Conservation (phyloP, 371 early-diverging fungal species). For the Mucor mucedo region DNA sequence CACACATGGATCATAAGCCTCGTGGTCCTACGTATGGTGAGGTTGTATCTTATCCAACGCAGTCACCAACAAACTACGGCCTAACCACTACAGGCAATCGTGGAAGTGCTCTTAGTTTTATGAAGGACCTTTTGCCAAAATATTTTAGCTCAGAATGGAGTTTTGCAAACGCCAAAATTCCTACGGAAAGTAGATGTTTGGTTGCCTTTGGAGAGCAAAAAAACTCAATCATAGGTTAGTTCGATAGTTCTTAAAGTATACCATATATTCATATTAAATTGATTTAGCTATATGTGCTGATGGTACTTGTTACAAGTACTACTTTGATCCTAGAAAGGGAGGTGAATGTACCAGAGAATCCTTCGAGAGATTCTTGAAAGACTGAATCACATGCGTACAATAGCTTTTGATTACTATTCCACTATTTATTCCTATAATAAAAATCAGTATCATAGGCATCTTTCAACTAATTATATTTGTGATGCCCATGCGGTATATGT, state of each 20-base stretch:
- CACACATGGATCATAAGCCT: conserved; percentile 44
- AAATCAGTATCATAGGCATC: not conserved
- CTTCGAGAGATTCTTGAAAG: conserved; percentile 61
- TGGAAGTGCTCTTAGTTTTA: conserved; percentile 74
- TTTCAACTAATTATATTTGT: too few species aligned
- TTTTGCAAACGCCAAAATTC: conserved; percentile 87
- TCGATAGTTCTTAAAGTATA: not conserved
- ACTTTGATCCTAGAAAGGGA: conserved; percentile 82
- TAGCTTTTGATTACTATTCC: not conserved
- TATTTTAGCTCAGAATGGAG: conserved; percentile 95
- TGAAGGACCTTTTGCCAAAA: conserved; percentile 90
- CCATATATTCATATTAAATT: conserved; percentile 7
- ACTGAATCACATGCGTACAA: not conserved
- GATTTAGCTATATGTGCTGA: conserved; percentile 78
- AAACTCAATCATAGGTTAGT: conserved; percentile 73
- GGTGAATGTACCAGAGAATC: conserved; percentile 75
- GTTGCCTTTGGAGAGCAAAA: conserved; percentile 80
- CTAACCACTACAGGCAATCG: conserved; percentile 51
- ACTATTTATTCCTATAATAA: not conserved
- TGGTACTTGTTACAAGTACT: conserved; percentile 84
- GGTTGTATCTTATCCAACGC: conserved; percentile 37
- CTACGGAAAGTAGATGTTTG: conserved; percentile 79
- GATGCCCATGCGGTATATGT: too few species aligned
- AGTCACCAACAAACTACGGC: conserved; percentile 40
- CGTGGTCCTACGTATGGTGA: conserved; percentile 67